Percentiles rank a stretch among this genome's conserved stretches.
These are phyloP conservation scores for Irpex sp. DNA, from an alignment of 1,284 basidiomycete genomes.

Conservation along the genomic window DNA sequence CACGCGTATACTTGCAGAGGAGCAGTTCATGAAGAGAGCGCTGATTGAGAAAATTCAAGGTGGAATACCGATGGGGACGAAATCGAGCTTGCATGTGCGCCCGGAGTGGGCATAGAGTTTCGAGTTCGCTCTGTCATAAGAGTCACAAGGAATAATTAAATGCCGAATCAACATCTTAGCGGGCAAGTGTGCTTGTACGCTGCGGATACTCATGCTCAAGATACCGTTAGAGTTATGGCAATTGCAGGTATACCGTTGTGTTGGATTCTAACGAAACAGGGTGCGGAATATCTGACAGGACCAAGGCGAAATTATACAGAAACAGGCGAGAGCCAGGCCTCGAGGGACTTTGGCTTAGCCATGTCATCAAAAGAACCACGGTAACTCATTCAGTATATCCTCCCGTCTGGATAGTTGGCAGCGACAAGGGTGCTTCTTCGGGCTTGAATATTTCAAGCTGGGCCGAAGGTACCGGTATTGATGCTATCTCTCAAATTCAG, in stretches of 20 bases:
- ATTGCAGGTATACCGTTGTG: no score
- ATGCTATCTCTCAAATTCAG: background rate
- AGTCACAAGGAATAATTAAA: background rate
- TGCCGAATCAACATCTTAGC: background rate
- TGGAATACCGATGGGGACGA: constrained; percentile 55
- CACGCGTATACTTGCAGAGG: constrained; percentile 84
- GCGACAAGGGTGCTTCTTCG: background rate
- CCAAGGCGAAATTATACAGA: background rate
- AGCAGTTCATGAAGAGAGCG: constrained; percentile 93
- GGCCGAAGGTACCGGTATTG: background rate
- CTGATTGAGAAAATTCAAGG: constrained; percentile 83
- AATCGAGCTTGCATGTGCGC: constrained; percentile 16
- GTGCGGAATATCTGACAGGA: background rate
- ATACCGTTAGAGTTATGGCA: no score
- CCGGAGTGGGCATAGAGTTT: constrained; percentile 19
- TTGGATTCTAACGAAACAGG: no score
- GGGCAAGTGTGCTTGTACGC: background rate
- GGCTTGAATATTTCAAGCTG: background rate
- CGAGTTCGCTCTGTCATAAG: background rate
- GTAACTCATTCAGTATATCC: no score
- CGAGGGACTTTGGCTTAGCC: no score
- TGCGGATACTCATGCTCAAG: background rate
- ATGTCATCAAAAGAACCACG: no score
- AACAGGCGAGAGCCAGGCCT: no score
- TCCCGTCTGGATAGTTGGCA: background rate